A percentile compares a stretch with the other conserved stretches of the same genome.
Evolutionary conservation across 2,329 filamentous ascomycete genomes (phyloP).

Genomic region (Paracoccidioides lutzii): DNA sequence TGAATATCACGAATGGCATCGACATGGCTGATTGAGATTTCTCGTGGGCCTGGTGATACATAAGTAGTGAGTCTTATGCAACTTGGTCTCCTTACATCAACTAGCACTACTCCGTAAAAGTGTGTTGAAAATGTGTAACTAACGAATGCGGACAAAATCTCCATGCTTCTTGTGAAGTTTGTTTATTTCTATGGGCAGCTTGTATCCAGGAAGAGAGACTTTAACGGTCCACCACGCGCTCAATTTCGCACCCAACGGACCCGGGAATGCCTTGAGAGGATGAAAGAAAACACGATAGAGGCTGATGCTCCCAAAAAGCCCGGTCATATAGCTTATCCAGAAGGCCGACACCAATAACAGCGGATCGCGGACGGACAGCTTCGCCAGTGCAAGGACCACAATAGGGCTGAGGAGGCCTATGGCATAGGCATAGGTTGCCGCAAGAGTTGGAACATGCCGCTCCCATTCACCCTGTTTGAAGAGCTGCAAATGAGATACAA

Average conservation of each 20-base stretch:
- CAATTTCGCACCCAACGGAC: conserved; percentile 13
- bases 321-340: not conserved
- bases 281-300: conserved; percentile 19
- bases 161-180: conserved; percentile 16
- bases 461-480: conserved; percentile 1
- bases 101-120: not conserved
- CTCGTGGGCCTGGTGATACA: conserved; percentile 9
- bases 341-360: not conserved
- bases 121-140: not conserved
- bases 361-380: not conserved
- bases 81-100: not conserved
- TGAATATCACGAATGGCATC: conserved; percentile 10
- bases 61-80: not conserved
- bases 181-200: conserved; percentile 8
- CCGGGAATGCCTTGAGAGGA: conserved; percentile 15
- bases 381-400: not conserved
- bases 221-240: conserved; percentile 12
- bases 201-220: conserved; percentile 8
- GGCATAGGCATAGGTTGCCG: not conserved
- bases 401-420: not conserved
- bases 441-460: not conserved
- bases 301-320: conserved; percentile 11
- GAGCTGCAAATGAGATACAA: not conserved
- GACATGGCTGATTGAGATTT: conserved; percentile 13
- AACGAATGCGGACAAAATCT: conserved; percentile 16